Evolutionary conservation across 306 rosid genomes (phyloP).

Genomic region (Cicer cuneatum): DNA sequence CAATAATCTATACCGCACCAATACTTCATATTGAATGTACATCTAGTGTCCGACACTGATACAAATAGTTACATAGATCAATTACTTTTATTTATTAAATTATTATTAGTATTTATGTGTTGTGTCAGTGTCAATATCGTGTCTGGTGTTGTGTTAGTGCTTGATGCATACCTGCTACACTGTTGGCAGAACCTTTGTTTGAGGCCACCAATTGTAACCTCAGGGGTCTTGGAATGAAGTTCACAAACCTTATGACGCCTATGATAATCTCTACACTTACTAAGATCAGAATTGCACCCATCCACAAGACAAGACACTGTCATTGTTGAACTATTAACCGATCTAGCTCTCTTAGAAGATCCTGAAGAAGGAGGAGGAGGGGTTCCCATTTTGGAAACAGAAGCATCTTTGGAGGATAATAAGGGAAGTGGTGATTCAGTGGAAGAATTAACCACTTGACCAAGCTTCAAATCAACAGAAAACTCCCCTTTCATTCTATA

Average conservation of each 20-base stretch:
- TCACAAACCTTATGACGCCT: conserved; percentile 85
- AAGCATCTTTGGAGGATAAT: conserved; percentile 48
- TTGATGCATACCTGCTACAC: conserved; percentile 54
- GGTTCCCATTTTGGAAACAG: conserved; percentile 48
- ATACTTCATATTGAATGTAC: no score
- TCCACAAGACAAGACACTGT: conserved; percentile 72
- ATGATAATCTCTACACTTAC: conserved; percentile 78
- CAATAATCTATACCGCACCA: no score
- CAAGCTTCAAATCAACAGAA: conserved; percentile 92
- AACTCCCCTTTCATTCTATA: conserved; percentile 56
- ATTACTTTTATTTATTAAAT: no score
- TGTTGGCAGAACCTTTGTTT: conserved; percentile 67
- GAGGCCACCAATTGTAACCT: conserved; percentile 63
- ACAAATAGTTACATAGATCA: no score
- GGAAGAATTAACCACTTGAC: conserved; percentile 62
- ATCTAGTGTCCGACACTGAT: no score
- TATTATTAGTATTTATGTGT: no score
- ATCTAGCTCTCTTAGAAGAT: conserved; percentile 64
- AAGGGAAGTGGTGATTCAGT: conserved; percentile 36
- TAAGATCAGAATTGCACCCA: conserved; percentile 76
- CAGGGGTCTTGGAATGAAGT: conserved; percentile 76
- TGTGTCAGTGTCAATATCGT: no score
- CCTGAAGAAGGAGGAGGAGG: conserved; percentile 50
- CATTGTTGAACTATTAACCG: conserved; percentile 41
- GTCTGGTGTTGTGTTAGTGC: no score